A percentile compares a stretch with the other conserved stretches of the same genome.
Evolutionary conservation across 257 asterid species (phyloP).

Genomic region (Ophiorrhiza pumila): DNA sequence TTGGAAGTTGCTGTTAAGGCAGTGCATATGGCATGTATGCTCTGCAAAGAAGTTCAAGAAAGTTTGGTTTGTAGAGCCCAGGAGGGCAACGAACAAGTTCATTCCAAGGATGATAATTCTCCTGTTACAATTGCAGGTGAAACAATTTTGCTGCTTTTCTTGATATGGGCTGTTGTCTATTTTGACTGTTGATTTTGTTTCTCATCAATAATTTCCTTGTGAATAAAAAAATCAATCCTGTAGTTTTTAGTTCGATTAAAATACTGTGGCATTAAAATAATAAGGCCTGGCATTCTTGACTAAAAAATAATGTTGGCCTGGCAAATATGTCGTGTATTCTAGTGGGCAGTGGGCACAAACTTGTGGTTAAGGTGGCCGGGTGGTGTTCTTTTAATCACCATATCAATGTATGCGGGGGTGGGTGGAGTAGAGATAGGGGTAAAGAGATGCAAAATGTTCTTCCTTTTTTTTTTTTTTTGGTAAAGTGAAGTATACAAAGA

Average conservation of each 20-base stretch:
- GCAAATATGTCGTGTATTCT: not conserved
- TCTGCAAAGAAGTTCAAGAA: slow-evolving; percentile 58
- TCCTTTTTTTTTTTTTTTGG: too few relatives aligned
- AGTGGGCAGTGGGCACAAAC: not conserved
- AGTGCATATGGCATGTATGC: slow-evolving; percentile 74
- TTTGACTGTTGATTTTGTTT: not conserved
- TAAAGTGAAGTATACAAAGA: not conserved
- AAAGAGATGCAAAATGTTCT: not conserved
- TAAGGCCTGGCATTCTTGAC: too few relatives aligned
- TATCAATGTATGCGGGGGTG: too few relatives aligned
- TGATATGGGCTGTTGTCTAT: not conserved
- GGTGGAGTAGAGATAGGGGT: too few relatives aligned
- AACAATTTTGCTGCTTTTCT: not conserved
- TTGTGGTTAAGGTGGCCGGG: too few relatives aligned
- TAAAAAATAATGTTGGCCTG: not conserved
- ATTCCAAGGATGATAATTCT: slow-evolving; percentile 69
- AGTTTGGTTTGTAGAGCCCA: slow-evolving; percentile 27
- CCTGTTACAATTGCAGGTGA: slow-evolving; percentile 82
- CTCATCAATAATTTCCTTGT: slow-evolving; percentile 2
- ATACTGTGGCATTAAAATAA: not conserved
- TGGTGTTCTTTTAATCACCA: too few relatives aligned
- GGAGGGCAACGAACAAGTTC: slow-evolving; percentile 34
- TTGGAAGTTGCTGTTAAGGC: slow-evolving; percentile 75
- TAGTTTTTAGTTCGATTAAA: not conserved
- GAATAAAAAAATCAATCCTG: not conserved